Evolutionary conservation across 1,139 yeast genomes (phyloP), one percentile per base, ranked within the genome.

Genomic region (Diutina mesorugosa): DNA sequence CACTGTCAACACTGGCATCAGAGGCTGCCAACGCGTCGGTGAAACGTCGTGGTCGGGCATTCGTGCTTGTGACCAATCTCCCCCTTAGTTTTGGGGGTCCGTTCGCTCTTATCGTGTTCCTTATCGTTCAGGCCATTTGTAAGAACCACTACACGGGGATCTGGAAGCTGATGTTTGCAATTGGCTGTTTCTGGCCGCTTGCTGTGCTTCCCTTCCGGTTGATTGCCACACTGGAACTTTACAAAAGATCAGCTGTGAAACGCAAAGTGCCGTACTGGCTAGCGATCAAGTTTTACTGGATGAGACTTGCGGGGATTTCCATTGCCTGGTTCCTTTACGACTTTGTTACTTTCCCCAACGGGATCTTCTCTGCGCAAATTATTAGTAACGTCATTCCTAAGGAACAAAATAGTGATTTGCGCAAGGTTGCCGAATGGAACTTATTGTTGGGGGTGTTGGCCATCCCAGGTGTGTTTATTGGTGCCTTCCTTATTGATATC

Each of bases 81-180:
- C 93, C 93, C 3, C 71, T 87, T 54, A 75, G 88, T 4, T 74
- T 86, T 55, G 93, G 95, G 58, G 90, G 90, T 8, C 93, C 93
- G 18, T 83, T 87, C 67, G 87, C 90, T n/a, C 67, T 84, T 57
- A 74, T 77, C 58, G 74, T 85, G 51, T 87, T 86, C 66, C 71
- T 86, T 61, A 84, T 87, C 63, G 90, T 86, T 16, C 76, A 80
- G 69, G 73, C 75, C 58, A 84, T 85, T 56, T 60, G 64, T 3
- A 58, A 59, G 7, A 82, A 82, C 63, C 53, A 50, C 45, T 32
- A 32, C 21, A 32, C 41, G 10, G 85, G 84, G 4, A 69, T 84
- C 46, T 86, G 91, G 90, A 81, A 93, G 72, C 80, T 85, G 38
- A 78, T 85, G 76, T 84, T 83, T 63, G 93, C 88, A 21, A 75